These are phyloP conservation scores for Chlamydomonas incerta DNA, from an alignment of 139 green algal genomes.

Conservation along the genomic window DNA sequence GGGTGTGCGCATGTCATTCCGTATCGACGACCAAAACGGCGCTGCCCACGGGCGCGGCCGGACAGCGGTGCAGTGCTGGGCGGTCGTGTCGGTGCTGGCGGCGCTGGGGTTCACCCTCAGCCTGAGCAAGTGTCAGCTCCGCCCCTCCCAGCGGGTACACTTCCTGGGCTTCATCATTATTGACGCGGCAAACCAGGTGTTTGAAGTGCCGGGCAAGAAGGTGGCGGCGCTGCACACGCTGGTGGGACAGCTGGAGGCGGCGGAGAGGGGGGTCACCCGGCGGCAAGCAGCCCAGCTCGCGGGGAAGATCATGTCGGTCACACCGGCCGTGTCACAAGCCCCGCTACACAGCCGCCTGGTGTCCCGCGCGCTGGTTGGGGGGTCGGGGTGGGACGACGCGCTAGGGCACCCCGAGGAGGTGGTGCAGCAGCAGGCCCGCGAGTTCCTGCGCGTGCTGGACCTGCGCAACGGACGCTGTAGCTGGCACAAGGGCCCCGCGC, in stretches of 20 bases:
- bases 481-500: neutral
- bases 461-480: neutral
- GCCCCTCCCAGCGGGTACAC: neutral
- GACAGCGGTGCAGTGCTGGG: neutral
- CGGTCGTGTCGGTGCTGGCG: neutral
- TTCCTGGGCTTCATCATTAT: slow-evolving; percentile 20
- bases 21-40: neutral
- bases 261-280: too few species aligned
- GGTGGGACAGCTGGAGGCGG: too few species aligned
- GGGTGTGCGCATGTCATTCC: neutral
- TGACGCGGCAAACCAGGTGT: neutral
- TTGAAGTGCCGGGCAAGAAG: neutral
- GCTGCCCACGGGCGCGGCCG: neutral
- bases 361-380: neutral
- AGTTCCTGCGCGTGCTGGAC: too few species aligned
- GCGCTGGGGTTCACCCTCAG: slow-evolving; percentile 18
- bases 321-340: neutral
- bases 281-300: too few species aligned
- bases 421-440: neutral
- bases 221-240: too few species aligned
- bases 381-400: neutral
- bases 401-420: neutral
- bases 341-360: neutral
- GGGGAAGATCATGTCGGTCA: slow-evolving; percentile 13
- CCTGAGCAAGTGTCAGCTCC: slow-evolving; percentile 2